Evolutionary conservation across 352 stramenopile species (phyloP), one percentile per base, ranked within the genome.

Genomic region (Phytophthora pini): DNA sequence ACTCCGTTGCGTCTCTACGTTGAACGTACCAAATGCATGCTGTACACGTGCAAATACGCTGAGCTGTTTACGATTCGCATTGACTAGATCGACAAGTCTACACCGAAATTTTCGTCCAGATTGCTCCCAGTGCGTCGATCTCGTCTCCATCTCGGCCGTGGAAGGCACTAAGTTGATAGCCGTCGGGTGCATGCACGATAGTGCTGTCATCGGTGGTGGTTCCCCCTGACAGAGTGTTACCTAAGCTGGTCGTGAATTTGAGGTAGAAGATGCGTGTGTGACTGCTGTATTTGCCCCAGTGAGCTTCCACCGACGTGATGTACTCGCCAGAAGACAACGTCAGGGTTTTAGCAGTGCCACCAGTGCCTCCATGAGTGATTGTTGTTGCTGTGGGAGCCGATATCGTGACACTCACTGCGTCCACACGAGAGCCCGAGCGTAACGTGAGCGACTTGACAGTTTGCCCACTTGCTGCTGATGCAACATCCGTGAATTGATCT

Each of bases 191-290:
- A 31, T 72, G 60, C 56, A 76, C 54, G 5, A 59, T 72, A 12
- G 62, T 57, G 15, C 60, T 80, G 17, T 70, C 54, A 40, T 45
- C 69, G 2, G 70, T 83, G 43, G 74, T 74, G 9, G 57, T 59
- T 26, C 73, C 78, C 39, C 43, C 56, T 0, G 66, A 62, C 2
- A 82, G 17, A 2, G 56, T 67, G 24, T 75, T 72, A 6, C 73
- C 76, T 0, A 69, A 45, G 50, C 60, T 84, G 2, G 77, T 87
- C 22, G 48, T 72, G 11, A 72, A 72, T 27, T 74, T 76, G 39
- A 82, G 43, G 59, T 81, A 82, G 64, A 82, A 87, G 34, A 82
- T 75, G 20, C 77, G 72, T 38, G 77, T 87, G 41, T 59, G 52
- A 27, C 65, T 59, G 51, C 58, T 65, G 24, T 82, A 70, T 66